A percentile compares a stretch with the other conserved stretches of the same genome.
These are phyloP conservation scores for Whalleya microplaca DNA, from an alignment of 2,329 filamentous ascomycete genomes.

Conservation along the genomic window DNA sequence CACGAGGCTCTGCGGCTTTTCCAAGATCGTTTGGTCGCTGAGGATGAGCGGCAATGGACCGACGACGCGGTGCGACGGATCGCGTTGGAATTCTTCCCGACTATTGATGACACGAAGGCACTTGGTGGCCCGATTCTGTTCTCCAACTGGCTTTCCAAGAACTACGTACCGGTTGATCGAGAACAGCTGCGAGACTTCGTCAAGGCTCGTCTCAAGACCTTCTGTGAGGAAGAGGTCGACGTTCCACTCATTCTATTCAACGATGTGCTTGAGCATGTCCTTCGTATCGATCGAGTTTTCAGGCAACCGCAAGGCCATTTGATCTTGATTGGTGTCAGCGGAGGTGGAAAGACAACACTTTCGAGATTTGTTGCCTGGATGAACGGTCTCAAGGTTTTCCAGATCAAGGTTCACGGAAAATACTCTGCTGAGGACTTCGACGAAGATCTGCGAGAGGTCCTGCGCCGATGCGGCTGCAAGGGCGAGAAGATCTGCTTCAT, in stretches of 20 bases:
- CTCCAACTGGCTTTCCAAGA: constrained; percentile 99
- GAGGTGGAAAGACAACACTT: constrained; percentile 96
- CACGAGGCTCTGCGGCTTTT: constrained; percentile 96
- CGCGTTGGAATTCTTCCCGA: constrained; percentile 90
- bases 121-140: constrained; percentile 93
- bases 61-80: constrained; percentile 85
- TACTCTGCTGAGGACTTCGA: constrained; percentile 99
- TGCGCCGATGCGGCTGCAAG: constrained; percentile 93
- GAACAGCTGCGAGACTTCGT: constrained; percentile 96
- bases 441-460: constrained; percentile 91
- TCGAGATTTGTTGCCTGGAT: constrained; percentile 99
- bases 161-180: constrained; percentile 95
- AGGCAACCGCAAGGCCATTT: constrained; percentile 97
- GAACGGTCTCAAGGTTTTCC: constrained; percentile 98
- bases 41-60: constrained; percentile 95
- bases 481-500: constrained; percentile 99
- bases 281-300: constrained; percentile 98
- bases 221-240: constrained; percentile 99
- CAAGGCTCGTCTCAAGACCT: constrained; percentile 94
- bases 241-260: constrained; percentile 99
- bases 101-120: constrained; percentile 87
- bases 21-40: constrained; percentile 93
- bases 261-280: constrained; percentile 95
- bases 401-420: constrained; percentile 99
- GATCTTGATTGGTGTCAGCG: constrained; percentile 97